Base-by-base conservation (phyloP, 805 yeast species). In the Pichia occidentalis region DNA sequence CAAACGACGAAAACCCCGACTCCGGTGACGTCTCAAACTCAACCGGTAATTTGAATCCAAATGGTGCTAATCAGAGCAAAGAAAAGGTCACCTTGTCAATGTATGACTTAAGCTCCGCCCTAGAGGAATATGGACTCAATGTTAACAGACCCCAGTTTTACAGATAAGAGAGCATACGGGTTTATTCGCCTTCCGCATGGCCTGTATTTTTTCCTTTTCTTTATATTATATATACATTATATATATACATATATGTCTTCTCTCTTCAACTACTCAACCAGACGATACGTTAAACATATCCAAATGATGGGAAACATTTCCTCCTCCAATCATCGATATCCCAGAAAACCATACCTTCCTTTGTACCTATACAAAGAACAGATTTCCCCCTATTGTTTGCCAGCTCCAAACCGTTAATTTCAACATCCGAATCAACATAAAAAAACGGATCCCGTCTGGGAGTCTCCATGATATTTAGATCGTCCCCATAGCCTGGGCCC, bases 141-240 rank as follows among this genome's bases (percentile, higher is more conserved):
- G 77, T 92, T 4, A 75, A 80, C 46, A 73, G 96, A 51, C 97
- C 98, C 0, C 97, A 87, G 48, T 92, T 88, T 59, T 92, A 92
- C 62, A 79, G 97, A 49, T 90, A 61, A 51, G 8, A 13, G 10
- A 5, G 12, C 4, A 18, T 13, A 13, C 10, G 12, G n/a, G n/a
- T n/a, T 21, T 42, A 18, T 21, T 21, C 18, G 7, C 17, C 9
- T 16, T 11, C n/a, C 14, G 8, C 17, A 22, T 12, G n/a, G 9
- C 20, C 27, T 17, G 14, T 5, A 34, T 26, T 12, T 29, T 27
- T n/a, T 19, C 26, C 45, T 17, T 36, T 47, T n/a, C 34, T 44
- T 12, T 39, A 33, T 30, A 49, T 52, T 22, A 28, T 16, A 27
- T 12, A 19, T 21, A 30, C 9, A 13, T 12, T 24, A 19, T 12